Conservation (phyloP, 805 yeast genomes). For the Saccharomycopsis fermentans region DNA sequence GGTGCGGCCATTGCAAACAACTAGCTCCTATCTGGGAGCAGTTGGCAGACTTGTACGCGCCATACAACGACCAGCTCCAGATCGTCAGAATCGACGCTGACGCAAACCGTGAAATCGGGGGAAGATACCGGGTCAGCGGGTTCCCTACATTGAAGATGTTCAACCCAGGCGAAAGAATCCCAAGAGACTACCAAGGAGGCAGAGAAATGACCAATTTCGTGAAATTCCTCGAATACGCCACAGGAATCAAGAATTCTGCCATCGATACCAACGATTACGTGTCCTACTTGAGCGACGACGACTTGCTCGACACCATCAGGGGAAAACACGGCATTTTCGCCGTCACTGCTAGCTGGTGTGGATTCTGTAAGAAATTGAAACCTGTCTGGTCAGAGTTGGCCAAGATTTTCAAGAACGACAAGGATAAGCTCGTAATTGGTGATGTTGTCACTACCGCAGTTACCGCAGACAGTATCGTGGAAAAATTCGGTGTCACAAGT, state of each 20-base stretch:
- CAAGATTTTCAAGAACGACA: slow-evolving; percentile 30
- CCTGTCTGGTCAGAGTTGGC: slow-evolving; percentile 42
- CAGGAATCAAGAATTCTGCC: slow-evolving; percentile 26
- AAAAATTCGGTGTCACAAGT: slow-evolving; percentile 31
- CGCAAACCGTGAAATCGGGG: slow-evolving; percentile 35
- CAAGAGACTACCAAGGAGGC: slow-evolving; percentile 38
- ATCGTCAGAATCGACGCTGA: slow-evolving; percentile 45
- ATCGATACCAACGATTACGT: slow-evolving; percentile 22
- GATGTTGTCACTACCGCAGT: slow-evolving; percentile 35
- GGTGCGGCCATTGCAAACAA: slow-evolving; percentile 96
- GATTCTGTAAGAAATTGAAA: slow-evolving; percentile 38
- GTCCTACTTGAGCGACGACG: slow-evolving; percentile 27
- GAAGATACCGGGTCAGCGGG: slow-evolving; percentile 36
- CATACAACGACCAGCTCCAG: slow-evolving; percentile 26
- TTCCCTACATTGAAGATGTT: slow-evolving; percentile 43
- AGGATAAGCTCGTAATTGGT: slow-evolving; percentile 30
- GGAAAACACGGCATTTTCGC: slow-evolving; percentile 29
- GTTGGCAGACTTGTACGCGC: slow-evolving; percentile 56
- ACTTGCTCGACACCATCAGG: slow-evolving; percentile 31
- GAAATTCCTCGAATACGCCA: slow-evolving; percentile 34
- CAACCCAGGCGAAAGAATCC: slow-evolving; percentile 32
- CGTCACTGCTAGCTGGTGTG: slow-evolving; percentile 49
- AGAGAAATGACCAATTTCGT: slow-evolving; percentile 38
- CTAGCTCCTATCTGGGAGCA: slow-evolving; percentile 84
- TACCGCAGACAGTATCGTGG: slow-evolving; percentile 33